Conservation (phyloP, 192 early-diverging fungal genomes). For the Gryganskiella cystojenkinii region DNA sequence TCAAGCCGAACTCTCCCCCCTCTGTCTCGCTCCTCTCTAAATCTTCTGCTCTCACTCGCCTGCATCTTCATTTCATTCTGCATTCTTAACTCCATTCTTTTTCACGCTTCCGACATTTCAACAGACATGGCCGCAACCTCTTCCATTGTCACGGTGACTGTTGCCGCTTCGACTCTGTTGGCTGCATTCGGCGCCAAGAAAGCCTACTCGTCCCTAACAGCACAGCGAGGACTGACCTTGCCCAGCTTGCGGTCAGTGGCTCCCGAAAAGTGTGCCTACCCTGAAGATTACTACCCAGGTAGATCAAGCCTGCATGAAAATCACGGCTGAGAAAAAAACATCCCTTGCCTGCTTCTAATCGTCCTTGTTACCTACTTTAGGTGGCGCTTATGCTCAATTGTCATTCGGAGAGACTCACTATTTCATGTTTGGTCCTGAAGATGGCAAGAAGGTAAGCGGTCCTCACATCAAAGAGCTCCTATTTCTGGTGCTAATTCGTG, state of each 20-base stretch:
- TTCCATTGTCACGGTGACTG: slow-evolving; percentile 3
- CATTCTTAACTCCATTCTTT: background rate
- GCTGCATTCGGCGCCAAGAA: slow-evolving; percentile 18
- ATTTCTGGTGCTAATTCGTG: background rate
- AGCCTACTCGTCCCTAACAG: slow-evolving; percentile 17
- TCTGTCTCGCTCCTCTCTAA: background rate
- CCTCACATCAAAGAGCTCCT: no score
- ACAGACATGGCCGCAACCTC: slow-evolving; percentile 11
- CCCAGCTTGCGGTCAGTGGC: slow-evolving; percentile 19
- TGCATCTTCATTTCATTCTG: background rate
- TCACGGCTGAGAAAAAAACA: no score
- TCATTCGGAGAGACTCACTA: slow-evolving; percentile 49
- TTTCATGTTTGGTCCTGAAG: slow-evolving; percentile 49
- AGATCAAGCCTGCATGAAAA: no score
- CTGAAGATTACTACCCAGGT: slow-evolving; percentile 47
- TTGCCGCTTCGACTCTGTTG: slow-evolving; percentile 12
- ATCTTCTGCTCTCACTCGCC: background rate
- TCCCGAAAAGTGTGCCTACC: slow-evolving; percentile 17
- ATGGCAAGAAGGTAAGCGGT: slow-evolving; percentile 47
- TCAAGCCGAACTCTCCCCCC: no score
- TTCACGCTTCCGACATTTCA: background rate
- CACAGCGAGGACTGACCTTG: slow-evolving; percentile 10
- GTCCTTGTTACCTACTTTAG: background rate
- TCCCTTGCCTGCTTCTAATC: no score
- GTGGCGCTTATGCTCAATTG: slow-evolving; percentile 43